Base-by-base conservation (phyloP, 352 stramenopile genomes). In the Globisporangium iwayamae region DNA sequence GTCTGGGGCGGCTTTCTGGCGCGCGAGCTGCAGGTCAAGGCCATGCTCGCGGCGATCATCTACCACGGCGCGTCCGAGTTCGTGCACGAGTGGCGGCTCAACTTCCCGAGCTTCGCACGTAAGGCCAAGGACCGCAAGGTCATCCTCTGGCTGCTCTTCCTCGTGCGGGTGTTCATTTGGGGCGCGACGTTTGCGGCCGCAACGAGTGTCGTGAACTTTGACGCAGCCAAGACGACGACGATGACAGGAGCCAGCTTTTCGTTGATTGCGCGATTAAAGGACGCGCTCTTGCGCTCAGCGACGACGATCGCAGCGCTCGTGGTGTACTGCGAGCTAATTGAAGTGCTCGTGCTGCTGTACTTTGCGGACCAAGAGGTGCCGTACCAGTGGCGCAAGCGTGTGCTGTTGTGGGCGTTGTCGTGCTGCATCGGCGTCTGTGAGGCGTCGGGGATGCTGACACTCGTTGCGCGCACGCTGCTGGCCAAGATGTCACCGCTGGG, bases 151-250 rank as follows among this genome's bases (percentile, higher is more conserved):
- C 60, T 80, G 56, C 62, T 87, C 0, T 85, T 88, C 58, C 85
- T 77, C 74, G 69, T 79, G 51, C 78, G 79, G 9, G 75, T 91
- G 43, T 85, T 88, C 65, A 72, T 83, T n/a, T 89, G 79, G 79
- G 78, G 74, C 13, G 69, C 79, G 3, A 76, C 79, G 2, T 56
- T 89, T 41, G 76, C 72, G 45, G 74, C 73, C 3, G 57, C 56
- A 6, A 18, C 34, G 6, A 58, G 52, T 9, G 52, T 46, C 18
- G 52, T 58, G 9, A 5, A 46, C 32, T 45, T 58, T 56, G 20
- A 28, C 10, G 2, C 30, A 14, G 50, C 36, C 36, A 41, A 41
- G 36, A 16, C 25, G 28, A 32, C 52, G 32, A n/a, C 52, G 11
- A 20, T 22, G 32, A 46, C 52, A 32, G 52, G 18, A 30, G 32